These are phyloP conservation scores for Martiniozyma abietophila DNA, from an alignment of 805 yeast species.

Conservation along the genomic window DNA sequence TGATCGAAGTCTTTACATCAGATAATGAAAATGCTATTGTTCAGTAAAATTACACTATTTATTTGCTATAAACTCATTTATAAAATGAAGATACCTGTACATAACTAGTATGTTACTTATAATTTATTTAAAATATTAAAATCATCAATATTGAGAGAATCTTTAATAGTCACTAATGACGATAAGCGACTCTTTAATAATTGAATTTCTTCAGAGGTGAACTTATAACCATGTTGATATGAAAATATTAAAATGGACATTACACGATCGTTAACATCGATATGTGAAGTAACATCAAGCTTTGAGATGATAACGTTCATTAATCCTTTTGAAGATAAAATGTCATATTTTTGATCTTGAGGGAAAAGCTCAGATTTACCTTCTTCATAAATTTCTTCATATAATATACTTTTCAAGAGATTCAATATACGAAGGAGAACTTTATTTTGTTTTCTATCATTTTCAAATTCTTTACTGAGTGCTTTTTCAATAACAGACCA, in stretches of 20 bases:
- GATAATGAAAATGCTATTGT: constrained; percentile 28
- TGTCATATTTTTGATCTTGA: constrained; percentile 20
- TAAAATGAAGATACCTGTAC: background rate
- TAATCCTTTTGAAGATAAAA: constrained; percentile 31
- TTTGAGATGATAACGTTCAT: constrained; percentile 26
- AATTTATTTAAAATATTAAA: constrained; percentile 30
- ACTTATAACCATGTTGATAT: constrained; percentile 34
- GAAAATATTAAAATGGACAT: constrained; percentile 42
- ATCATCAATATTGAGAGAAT: constrained; percentile 47
- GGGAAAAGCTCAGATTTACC: background rate
- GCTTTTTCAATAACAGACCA: constrained; percentile 41
- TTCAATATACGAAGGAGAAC: constrained; percentile 12
- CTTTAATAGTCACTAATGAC: constrained; percentile 34
- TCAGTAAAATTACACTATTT: background rate
- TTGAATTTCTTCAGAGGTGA: constrained; percentile 34
- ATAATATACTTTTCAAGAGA: constrained; percentile 37
- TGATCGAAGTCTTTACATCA: constrained; percentile 40
- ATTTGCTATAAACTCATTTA: background rate
- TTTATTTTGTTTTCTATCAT: constrained; percentile 9
- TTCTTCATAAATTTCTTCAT: constrained; percentile 38
- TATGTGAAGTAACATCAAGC: constrained; percentile 29
- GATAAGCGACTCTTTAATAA: constrained; percentile 30
- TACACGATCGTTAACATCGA: constrained; percentile 47
- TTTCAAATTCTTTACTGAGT: constrained; percentile 9
- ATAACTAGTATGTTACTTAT: background rate